phyloP scores from a whole-genome alignment of 169 alveolate species.

The Besnoitia besnoiti region DNA sequence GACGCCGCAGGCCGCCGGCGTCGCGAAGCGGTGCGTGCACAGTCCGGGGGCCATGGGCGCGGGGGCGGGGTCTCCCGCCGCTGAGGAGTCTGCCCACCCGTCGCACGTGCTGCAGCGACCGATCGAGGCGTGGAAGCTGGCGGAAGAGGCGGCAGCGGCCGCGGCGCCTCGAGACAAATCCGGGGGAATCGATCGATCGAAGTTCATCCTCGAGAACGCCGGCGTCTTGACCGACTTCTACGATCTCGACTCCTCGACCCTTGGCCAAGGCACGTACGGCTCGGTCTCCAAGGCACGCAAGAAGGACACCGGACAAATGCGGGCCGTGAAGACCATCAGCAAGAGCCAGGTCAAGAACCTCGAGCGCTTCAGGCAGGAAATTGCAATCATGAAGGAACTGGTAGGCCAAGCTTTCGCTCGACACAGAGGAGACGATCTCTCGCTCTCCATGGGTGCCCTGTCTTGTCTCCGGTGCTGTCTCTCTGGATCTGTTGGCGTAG shows the following conservation, averaged over 20 bases:
- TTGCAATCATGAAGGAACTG: conserved; percentile 87
- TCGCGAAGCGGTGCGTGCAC: background rate
- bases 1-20: background rate
- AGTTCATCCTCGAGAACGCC: conserved; percentile 74
- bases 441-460: too few relatives aligned
- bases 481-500: too few relatives aligned
- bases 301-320: conserved; percentile 74
- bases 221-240: conserved; percentile 69
- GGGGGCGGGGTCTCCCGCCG: background rate
- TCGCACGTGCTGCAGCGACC: background rate
- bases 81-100: background rate
- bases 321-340: conserved; percentile 89
- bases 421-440: too few relatives aligned
- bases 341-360: conserved; percentile 86
- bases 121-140: background rate
- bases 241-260: conserved; percentile 70
- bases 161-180: conserved; percentile 40
- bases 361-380: conserved; percentile 89
- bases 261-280: conserved; percentile 87
- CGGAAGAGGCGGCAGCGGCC: background rate
- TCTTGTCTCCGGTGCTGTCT: too few relatives aligned
- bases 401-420: conserved; percentile 54
- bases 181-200: conserved; percentile 73
- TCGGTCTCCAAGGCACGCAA: conserved; percentile 82
- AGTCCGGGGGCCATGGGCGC: background rate